phyloP scores from a whole-genome alignment of 352 stramenopile genomes.

The Pythium dissotocum region DNA sequence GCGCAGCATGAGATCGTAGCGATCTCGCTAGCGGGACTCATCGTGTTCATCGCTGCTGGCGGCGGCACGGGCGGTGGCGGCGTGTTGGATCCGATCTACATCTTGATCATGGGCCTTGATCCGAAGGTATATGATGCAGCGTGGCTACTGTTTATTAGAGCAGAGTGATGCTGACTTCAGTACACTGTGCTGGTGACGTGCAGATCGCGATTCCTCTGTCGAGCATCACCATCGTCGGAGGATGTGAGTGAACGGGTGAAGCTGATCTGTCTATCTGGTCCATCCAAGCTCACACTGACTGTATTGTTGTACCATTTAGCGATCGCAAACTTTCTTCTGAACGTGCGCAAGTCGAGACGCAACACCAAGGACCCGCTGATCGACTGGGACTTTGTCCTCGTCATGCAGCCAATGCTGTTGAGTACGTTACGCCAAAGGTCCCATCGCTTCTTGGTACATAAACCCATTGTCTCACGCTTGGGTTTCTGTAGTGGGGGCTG shows the following conservation, averaged over 20 bases:
- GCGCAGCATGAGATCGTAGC: constrained; percentile 47
- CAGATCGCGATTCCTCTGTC: constrained; percentile 93
- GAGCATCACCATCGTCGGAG: constrained; percentile 96
- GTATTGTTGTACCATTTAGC: constrained; percentile 31
- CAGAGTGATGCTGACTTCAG: background rate
- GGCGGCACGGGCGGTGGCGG: constrained; percentile 92
- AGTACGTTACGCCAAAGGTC: constrained; percentile 36
- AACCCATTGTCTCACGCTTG: background rate
- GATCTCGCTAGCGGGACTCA: constrained; percentile 53
- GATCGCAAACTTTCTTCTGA: constrained; percentile 93
- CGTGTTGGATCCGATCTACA: constrained; percentile 97
- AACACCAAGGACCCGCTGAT: constrained; percentile 90
- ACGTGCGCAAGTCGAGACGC: constrained; percentile 88
- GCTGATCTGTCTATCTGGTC: background rate
- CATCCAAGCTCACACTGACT: too few species aligned
- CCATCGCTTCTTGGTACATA: too few species aligned
- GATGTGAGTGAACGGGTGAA: constrained; percentile 13
- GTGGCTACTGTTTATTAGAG: background rate
- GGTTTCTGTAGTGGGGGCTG: constrained; percentile 48
- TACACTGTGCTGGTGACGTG: background rate
- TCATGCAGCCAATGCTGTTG: constrained; percentile 94
- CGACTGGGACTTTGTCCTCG: constrained; percentile 97
- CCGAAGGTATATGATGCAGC: constrained; percentile 56
- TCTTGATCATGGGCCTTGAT: constrained; percentile 92
- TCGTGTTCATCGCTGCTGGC: constrained; percentile 85